phyloP scores from a whole-genome alignment of 306 rosid species.

The Clitoria ternatea region DNA sequence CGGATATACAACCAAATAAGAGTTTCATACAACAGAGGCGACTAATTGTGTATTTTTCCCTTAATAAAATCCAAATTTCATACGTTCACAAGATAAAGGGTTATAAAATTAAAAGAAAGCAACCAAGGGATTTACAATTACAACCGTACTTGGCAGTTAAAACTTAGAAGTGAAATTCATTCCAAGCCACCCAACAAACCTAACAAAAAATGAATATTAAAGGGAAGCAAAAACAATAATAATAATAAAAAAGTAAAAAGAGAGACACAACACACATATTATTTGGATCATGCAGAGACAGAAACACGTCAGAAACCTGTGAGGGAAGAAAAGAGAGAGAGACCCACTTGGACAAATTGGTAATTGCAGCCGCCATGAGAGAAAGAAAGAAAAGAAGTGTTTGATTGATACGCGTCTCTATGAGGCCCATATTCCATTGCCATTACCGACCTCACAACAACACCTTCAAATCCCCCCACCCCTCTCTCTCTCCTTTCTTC shows the following conservation, averaged over 20 bases:
- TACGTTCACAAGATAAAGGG: too few relatives aligned
- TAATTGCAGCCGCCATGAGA: neutral
- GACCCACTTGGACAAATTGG: constrained; percentile 33
- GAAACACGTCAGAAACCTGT: constrained; percentile 34
- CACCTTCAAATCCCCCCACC: constrained; percentile 53
- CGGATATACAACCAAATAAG: too few relatives aligned
- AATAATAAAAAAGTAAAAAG: neutral
- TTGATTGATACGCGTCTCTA: constrained; percentile 63
- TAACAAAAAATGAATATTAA: neutral
- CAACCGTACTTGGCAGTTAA: too few relatives aligned
- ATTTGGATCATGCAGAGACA: constrained; percentile 13
- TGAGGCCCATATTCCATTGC: constrained; percentile 57
- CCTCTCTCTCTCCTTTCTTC: constrained; percentile 27
- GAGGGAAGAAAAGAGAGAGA: neutral
- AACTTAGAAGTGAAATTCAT: too few relatives aligned
- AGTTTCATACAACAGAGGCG: too few relatives aligned
- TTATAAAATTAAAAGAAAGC: too few relatives aligned
- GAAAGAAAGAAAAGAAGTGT: constrained; percentile 22
- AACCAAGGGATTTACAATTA: too few relatives aligned
- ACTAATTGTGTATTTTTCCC: too few relatives aligned
- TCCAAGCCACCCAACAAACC: too few relatives aligned
- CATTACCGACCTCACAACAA: constrained; percentile 62
- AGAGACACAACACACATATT: neutral
- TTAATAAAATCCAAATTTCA: too few relatives aligned
- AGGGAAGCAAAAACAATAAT: neutral